Evolutionary conservation across 1,284 basidiomycete species (phyloP), one percentile per base, ranked within the genome.

Genomic region (Sanguinoderma infundibulare): DNA sequence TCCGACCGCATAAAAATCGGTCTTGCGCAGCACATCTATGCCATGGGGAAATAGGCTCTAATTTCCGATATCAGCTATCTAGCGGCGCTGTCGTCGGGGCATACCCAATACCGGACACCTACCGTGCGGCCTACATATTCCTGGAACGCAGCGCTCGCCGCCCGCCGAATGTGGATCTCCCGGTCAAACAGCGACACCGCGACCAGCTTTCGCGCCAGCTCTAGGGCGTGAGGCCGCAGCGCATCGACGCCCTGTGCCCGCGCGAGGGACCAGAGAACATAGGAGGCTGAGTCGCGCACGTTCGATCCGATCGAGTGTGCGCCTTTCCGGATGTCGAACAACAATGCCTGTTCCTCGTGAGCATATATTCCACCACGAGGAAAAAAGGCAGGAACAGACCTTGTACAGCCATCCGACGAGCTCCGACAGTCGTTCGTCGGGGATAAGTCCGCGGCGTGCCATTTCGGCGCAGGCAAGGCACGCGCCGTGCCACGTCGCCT

Each of bases 91-190:
- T 51, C 35, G 30, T 14, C 30, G 24, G 9, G 49, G 32, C 24
- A 5, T 32, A 38, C 32, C 47, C 38, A 24, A 61, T 51, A 57
- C 54, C 30, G 34, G 44, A 22, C 34, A 77, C 87, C 76, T 70
- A 96, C 95, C 77, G 92, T 91, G 69, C 98, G 83, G 9, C 98
- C 98, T 42, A 98, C 98, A 70, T 92, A 91, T 76, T 99, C 98
- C 74, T 99, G 98, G 74, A 95, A 99, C 3, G 97, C 95, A 9
- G 98, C 98, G 75, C 96, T 98, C 2, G 97, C 96, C 4, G 98
- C 98, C 63, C 98, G 81, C n/a, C 98, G 85, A 53, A 99, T 95
- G 61, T 95, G 93, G 14, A 98, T 89, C 73, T 99, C 98, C 30
- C 98, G 85, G 77, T 99, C 98, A 68, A 91, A 95, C 39, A 95